Evolutionary conservation across 371 early-diverging fungal species (phyloP), one percentile per base, ranked within the genome.

Genomic region (Syncephalastrum monosporum): DNA sequence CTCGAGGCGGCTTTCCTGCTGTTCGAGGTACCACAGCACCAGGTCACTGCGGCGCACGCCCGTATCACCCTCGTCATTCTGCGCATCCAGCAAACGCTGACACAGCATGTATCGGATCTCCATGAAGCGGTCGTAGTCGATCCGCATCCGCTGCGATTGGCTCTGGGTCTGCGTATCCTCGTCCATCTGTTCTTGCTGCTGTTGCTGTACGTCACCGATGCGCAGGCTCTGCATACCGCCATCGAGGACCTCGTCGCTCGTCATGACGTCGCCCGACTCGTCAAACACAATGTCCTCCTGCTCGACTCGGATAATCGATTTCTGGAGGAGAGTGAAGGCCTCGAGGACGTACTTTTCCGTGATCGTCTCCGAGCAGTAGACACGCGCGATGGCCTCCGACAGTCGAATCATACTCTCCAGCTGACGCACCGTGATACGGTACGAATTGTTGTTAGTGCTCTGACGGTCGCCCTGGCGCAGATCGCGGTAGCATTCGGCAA

Each of bases 401-500:
- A 99, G 83, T 59, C 99, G 93, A 42, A 99, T 89, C 85, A 99
- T 92, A 67, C 92, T 91, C 81, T 99, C 99, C 25, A 99, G 81
- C 72, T 99, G 99, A 59, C 99, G 89, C 14, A 98, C 99, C 3
- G 99, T 99, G 63, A 99, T 98, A 46, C 99, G 92, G 68, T 96
- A 93, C 4, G 96, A 89, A 59, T 91, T 90, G 58, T 85, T 74
- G 56, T 82, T 71, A 49, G 82, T 58, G 64, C 86, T 93, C 27
- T 89, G 87, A 6, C 88, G 85, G 64, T 96, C 98, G 49, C 84
- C 88, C 76, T 93, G 95, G 46, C 99, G 81, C 56, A 99, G 81
- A 53, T 91, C 88, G 48, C 91, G 80, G 74, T 99, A 99, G 62
- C 93, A 91, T 57, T 89, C 83, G 19, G 92, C 87, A 33, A 99